phyloP scores from a whole-genome alignment of 139 green algal genomes.

The Gonium pectorale region DNA sequence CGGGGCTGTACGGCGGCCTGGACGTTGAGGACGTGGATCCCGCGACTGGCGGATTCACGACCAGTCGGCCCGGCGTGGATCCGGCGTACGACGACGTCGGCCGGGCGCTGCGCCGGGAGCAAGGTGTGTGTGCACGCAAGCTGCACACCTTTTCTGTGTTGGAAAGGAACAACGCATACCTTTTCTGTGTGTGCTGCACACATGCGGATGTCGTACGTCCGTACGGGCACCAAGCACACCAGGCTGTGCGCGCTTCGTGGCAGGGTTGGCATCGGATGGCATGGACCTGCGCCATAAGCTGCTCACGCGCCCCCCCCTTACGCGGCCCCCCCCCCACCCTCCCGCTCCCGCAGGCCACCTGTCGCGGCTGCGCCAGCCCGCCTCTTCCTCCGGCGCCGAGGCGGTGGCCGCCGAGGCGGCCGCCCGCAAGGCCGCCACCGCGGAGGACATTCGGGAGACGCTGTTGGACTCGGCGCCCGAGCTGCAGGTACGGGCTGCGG shows the following conservation, averaged over 20 bases:
- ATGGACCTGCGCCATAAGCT: not conserved
- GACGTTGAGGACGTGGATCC: slow-evolving; percentile 11
- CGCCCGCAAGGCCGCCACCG: slow-evolving; percentile 22
- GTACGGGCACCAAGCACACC: not conserved
- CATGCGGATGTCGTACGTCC: not conserved
- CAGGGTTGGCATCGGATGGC: not conserved
- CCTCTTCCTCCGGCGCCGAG: not conserved
- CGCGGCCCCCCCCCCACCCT: not conserved
- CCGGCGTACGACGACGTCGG: slow-evolving; percentile 28
- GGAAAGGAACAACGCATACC: not conserved
- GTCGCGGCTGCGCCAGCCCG: not conserved
- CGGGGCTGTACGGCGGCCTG: not conserved
- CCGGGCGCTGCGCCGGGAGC: not conserved
- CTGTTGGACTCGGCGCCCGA: slow-evolving; percentile 4
- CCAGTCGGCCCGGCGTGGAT: not conserved
- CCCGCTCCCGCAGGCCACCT: not conserved
- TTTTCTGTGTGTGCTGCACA: not conserved
- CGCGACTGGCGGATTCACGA: not conserved
- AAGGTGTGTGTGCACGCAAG: not conserved
- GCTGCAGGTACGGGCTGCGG: slow-evolving; percentile 11
- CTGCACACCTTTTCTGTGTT: no score
- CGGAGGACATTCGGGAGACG: slow-evolving; percentile 3
- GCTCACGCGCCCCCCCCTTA: not conserved
- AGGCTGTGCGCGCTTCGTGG: not conserved
- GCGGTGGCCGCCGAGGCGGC: not conserved